Base-by-base conservation (phyloP, 805 yeast genomes). In the Metschnikowia chrysomelidarum region DNA sequence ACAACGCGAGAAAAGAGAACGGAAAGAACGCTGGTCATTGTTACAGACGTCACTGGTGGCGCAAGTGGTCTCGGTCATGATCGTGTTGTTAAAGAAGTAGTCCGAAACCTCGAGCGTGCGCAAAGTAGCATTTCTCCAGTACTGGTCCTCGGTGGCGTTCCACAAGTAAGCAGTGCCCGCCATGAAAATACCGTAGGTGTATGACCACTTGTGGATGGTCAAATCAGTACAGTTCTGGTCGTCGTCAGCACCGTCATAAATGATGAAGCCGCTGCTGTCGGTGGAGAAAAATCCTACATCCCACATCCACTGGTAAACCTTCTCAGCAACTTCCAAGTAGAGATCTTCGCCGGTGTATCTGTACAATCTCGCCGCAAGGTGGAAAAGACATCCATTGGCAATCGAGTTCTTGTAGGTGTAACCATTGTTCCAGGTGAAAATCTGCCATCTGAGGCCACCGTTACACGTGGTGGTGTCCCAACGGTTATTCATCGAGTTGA, bases 21-120 rank as follows among this genome's bases (percentile, higher is more conserved):
- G 76, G 67, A 84, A 84, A 11, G 87, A 73, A 46, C 89, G 64
- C 64, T 84, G 89, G 69, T 84, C 93, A 36, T 71, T 80, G 57
- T 83, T 79, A 64, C 93, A 84, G 7, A 56, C 56, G 7, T 61
- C 55, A 7, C 62, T 56, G 2, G 55, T 49, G 43, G 78, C 80
- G 63, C 93, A 84, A 4, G 80, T 70, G 31, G 64, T 57, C 59
- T 84, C 93, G 40, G 67, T 71, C 73, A 82, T 72, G 50, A 82
- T 67, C 13, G 64, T 58, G 46, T 66, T 53, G 43, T 44, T 44
- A 57, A 80, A 80, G 40, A 42, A 54, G 32, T 32, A 44, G 1
- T 41, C 20, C 13, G 74, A 59, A 13, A 73, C 73, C 3, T 50
- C 45, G 38, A 65, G 53, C 22, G 69, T 47, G 38, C 62, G 60